Conservation (phyloP, 1,284 basidiomycete genomes). For the Cutaneotrichosporon arboriforme region DNA sequence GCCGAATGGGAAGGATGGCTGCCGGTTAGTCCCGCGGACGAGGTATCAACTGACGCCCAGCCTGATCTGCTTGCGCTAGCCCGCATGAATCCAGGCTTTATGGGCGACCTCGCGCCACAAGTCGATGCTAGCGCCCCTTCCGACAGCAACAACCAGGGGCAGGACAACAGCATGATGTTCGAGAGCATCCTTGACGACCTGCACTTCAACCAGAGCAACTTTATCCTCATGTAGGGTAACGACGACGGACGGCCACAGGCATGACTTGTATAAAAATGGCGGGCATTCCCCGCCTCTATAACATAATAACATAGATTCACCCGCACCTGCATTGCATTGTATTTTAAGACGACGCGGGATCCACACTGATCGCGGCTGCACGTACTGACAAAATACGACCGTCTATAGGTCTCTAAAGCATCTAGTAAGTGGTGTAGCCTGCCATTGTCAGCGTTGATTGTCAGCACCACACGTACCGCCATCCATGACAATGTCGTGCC, state of each 20-base stretch:
- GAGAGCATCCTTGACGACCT: slow-evolving; percentile 17
- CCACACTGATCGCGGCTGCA: no score
- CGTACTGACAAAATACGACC: no score
- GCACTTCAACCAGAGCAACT: slow-evolving; percentile 18
- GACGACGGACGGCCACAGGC: no score
- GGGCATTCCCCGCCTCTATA: no score
- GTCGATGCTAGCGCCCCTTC: neutral
- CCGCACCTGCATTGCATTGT: no score
- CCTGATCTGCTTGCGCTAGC: slow-evolving; percentile 15
- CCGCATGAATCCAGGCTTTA: slow-evolving; percentile 9
- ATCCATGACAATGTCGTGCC: slow-evolving; percentile 44
- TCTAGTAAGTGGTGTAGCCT: no score
- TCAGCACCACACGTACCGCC: slow-evolving; percentile 22
- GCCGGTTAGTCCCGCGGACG: slow-evolving; percentile 4
- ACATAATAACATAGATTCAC: no score
- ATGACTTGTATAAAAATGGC: no score
- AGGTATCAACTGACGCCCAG: neutral
- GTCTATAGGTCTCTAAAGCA: no score
- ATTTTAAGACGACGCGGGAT: no score
- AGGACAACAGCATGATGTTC: slow-evolving; percentile 8
- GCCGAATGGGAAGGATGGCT: slow-evolving; percentile 19
- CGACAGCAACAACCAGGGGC: neutral
- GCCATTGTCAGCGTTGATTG: no score
- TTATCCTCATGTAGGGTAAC: slow-evolving; percentile 10
- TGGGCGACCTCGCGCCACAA: neutral